Evolutionary conservation across 768 basidiomycete species (phyloP).

Genomic region (Lactarius hengduanensis): DNA sequence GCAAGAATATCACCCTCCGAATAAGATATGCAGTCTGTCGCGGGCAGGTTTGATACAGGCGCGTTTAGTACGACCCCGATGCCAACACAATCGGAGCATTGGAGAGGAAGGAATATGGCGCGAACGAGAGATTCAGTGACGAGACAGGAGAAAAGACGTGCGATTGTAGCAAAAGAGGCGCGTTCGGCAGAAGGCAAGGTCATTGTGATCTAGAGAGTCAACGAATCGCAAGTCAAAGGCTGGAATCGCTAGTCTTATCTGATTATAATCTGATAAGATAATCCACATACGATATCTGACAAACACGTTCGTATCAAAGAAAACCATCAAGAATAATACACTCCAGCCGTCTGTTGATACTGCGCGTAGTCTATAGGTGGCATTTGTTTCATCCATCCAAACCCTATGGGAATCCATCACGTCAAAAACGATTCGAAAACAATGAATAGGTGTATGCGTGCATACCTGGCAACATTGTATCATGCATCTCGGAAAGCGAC

Average conservation of each 20-base stretch:
- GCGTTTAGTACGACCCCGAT: conserved; percentile 43
- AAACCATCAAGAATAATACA: conserved; percentile 9
- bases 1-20: conserved; percentile 43
- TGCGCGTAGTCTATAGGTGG: conserved; percentile 19
- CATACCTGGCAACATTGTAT: conserved; percentile 26
- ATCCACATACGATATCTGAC: not conserved
- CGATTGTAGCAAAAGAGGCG: conserved; percentile 48
- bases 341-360: not conserved
- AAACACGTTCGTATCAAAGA: not conserved
- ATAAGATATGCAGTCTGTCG: conserved; percentile 30
- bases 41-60: conserved; percentile 26
- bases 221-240: not conserved
- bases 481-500: conserved; percentile 14
- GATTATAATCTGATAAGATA: conserved; percentile 2
- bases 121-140: conserved; percentile 55
- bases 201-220: not conserved
- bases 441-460: not conserved
- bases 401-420: conserved; percentile 5
- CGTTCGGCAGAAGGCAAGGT: conserved; percentile 17
- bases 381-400: conserved; percentile 30
- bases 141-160: conserved; percentile 55
- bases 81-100: conserved; percentile 39
- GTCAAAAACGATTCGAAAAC: not conserved
- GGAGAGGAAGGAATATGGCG: conserved; percentile 47
- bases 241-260: not conserved